These are phyloP conservation scores for Tolypocladium album DNA, from an alignment of 2,329 filamentous ascomycete genomes.

Conservation along the genomic window DNA sequence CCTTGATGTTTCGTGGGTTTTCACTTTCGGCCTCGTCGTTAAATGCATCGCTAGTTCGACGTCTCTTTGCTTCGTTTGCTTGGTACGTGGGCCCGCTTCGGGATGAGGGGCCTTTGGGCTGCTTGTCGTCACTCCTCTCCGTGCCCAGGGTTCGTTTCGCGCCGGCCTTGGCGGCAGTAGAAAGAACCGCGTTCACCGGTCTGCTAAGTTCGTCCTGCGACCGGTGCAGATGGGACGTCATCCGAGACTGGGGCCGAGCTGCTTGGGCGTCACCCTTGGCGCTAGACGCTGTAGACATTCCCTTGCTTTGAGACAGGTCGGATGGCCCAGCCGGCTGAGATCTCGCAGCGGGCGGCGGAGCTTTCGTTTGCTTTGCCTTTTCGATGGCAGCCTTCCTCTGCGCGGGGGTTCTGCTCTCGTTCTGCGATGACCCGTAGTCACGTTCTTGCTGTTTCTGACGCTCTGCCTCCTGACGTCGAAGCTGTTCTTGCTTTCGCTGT, in stretches of 20 bases:
- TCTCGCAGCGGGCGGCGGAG: constrained; percentile 49
- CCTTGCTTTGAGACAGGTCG: constrained; percentile 28
- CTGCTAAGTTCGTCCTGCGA: constrained; percentile 50
- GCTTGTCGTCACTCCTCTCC: constrained; percentile 46
- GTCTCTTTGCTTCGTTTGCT: constrained; percentile 64
- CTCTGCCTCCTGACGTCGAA: constrained; percentile 50
- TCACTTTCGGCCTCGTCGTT: constrained; percentile 52
- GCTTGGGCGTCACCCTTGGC: constrained; percentile 22
- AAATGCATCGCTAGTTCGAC: constrained; percentile 64
- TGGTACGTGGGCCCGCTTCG: constrained; percentile 54
- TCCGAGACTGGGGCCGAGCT: constrained; percentile 41
- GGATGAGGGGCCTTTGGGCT: constrained; percentile 29
- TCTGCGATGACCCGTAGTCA: constrained; percentile 47
- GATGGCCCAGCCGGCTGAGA: constrained; percentile 41
- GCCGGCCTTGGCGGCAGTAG: constrained; percentile 47
- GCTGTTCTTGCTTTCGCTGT: constrained; percentile 47
- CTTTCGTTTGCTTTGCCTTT: constrained; percentile 53
- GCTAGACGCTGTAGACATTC: constrained; percentile 8
- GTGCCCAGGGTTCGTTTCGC: constrained; percentile 65
- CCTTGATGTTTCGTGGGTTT: constrained; percentile 55
- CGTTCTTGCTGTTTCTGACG: constrained; percentile 51
- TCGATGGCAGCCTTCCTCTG: constrained; percentile 54
- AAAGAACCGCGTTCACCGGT: constrained; percentile 48
- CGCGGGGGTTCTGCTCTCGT: constrained; percentile 55
- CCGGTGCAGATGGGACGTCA: constrained; percentile 42